Evolutionary conservation across 805 yeast genomes (phyloP).

Genomic region (Teunomyces lycoperdinae): DNA sequence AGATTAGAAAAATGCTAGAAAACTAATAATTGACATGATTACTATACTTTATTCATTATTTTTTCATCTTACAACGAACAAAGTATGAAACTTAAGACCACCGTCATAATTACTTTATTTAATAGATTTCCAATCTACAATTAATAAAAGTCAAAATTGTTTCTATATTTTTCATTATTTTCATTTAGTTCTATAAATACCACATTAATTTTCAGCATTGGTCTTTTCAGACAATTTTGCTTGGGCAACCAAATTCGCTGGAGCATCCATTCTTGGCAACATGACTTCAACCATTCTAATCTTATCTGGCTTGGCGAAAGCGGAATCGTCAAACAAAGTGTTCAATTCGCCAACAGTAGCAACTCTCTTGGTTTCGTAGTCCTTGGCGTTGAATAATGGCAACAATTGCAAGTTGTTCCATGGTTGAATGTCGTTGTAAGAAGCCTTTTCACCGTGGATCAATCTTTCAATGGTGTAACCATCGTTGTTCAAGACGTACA

Average conservation of each 20-base stretch:
- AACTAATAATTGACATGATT: no score
- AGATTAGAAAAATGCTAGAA: no score
- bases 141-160: no score
- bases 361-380: conserved; percentile 13
- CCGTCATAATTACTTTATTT: no score
- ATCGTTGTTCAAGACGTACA: conserved; percentile 20
- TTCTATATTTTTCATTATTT: neutral
- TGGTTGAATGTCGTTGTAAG: conserved; percentile 20
- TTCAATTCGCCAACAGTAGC: conserved; percentile 15
- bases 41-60: neutral
- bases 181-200: neutral
- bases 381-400: conserved; percentile 15
- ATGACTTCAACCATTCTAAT: conserved; percentile 19
- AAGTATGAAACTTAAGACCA: no score
- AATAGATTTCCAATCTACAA: no score
- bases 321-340: conserved; percentile 12
- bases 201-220: conserved; percentile 12
- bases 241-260: conserved; percentile 22
- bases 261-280: conserved; percentile 21
- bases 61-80: no score
- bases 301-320: conserved; percentile 13
- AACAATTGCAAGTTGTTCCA: conserved; percentile 17
- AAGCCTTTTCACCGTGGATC: conserved; percentile 18
- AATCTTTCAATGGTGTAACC: conserved; percentile 22
- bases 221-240: conserved; percentile 31